phyloP scores from a whole-genome alignment of 2,329 filamentous ascomycete genomes.

The Sporothrix schenckii region DNA sequence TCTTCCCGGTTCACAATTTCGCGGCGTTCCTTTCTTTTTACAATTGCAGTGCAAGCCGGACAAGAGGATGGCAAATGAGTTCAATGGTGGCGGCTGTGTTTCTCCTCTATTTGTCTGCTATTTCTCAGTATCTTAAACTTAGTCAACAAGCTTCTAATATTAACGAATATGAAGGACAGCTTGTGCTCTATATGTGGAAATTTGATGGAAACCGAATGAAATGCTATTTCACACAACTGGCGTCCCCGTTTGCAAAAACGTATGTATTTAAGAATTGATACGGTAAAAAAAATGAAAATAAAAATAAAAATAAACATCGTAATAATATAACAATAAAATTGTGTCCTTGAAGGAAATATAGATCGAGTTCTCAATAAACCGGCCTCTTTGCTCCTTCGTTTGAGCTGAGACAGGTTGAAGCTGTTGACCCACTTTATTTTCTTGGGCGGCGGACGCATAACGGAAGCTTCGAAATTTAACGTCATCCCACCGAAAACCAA shows the following conservation, averaged over 20 bases:
- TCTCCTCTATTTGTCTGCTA: too few relatives aligned
- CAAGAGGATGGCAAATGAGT: neutral
- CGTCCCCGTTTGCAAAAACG: too few relatives aligned
- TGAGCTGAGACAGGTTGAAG: neutral
- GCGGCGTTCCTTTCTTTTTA: neutral
- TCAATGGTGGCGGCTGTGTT: neutral
- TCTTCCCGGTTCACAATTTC: neutral
- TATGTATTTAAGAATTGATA: too few relatives aligned
- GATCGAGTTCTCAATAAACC: too few relatives aligned
- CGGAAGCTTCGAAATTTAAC: conserved; percentile 11
- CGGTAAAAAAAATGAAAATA: too few relatives aligned
- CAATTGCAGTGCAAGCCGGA: neutral
- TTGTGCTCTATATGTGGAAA: too few relatives aligned
- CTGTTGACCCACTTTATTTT: conserved; percentile 19
- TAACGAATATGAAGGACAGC: too few relatives aligned
- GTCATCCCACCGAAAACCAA: conserved; percentile 17
- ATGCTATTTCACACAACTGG: too few relatives aligned
- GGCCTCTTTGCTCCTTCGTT: neutral
- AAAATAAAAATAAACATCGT: too few relatives aligned
- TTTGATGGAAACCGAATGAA: too few relatives aligned
- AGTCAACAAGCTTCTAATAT: neutral
- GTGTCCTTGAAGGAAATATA: neutral
- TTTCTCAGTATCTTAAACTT: too few relatives aligned
- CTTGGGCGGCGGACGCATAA: neutral
- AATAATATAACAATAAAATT: too few relatives aligned